Base-by-base conservation (phyloP, 2,329 filamentous ascomycete genomes). In the Ophiostoma ulmi region DNA sequence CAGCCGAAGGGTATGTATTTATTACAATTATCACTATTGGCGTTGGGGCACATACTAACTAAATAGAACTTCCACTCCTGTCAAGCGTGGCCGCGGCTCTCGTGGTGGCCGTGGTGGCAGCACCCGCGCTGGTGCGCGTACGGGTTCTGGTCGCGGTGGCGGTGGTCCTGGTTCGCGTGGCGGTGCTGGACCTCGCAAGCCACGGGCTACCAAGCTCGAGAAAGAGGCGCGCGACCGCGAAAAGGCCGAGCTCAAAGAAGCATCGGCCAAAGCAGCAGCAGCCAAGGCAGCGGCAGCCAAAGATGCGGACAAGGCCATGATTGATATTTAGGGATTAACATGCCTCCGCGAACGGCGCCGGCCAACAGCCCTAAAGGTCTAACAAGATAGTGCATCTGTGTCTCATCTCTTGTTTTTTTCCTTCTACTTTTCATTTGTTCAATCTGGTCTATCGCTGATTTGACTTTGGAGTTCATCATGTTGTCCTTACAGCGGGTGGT, bases 171-270 rank as follows among this genome's bases (percentile, higher is more conserved):
- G 90, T n/a, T 92, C 91, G 48, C 86, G 92, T 61, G 91, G 91
- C 69, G 91, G 91, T 14, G 35, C 14, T 6, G 66, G 87, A 90
- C 26, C 86, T 20, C 68, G 93, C 75, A 96, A 96, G 79, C 92
- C 93, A 69, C 89, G 94, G 61, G 90, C 93, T 75, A 95, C 91
- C 55, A 97, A 97, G 78, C 90, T 91, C 52, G 91, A 94, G 77
- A 91, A 92, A 76, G 90, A 91, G 73, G 65, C 65, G 77, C 88
- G 92, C 80, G 92, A 96, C 76, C 86, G 87, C 64, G 92, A 96
- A 79, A 95, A 95, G 81, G 84, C 89, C 7, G 73, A 97, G 78
- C 90, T 80, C 70, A 82, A 81, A 67, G 70, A 72, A 35, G 68
- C 65, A 39, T 52, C 63, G 4, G 39, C 73, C 55, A 69, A 66